These are phyloP conservation scores for Pseudogymnoascus sp. DNA, from an alignment of 2,329 filamentous ascomycete genomes.

Conservation along the genomic window DNA sequence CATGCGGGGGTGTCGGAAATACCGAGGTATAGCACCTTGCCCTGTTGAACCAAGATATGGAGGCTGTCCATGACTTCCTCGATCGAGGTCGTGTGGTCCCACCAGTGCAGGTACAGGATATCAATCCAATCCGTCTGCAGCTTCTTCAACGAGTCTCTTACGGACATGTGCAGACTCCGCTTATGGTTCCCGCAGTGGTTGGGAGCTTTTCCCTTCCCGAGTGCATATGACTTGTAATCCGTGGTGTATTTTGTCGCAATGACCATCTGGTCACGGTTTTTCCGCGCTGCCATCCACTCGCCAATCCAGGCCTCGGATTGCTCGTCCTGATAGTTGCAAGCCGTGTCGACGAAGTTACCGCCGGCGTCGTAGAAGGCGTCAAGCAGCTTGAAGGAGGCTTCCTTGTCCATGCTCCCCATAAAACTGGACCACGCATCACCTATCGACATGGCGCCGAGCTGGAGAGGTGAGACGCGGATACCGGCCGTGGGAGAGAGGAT, in stretches of 20 bases:
- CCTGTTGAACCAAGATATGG: slow-evolving; percentile 49
- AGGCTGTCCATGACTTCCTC: slow-evolving; percentile 62
- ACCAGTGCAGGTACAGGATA: slow-evolving; percentile 34
- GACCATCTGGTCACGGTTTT: slow-evolving; percentile 63
- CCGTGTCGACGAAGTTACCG: slow-evolving; percentile 63
- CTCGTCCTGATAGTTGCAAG: slow-evolving; percentile 50
- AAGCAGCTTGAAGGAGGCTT: slow-evolving; percentile 47
- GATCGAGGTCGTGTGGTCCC: slow-evolving; percentile 54
- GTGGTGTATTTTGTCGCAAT: slow-evolving; percentile 64
- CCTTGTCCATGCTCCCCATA: slow-evolving; percentile 48
- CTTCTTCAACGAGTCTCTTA: slow-evolving; percentile 49
- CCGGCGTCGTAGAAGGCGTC: slow-evolving; percentile 49
- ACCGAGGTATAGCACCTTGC: slow-evolving; percentile 62
- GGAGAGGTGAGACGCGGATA: slow-evolving; percentile 58
- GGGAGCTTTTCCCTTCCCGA: slow-evolving; percentile 39
- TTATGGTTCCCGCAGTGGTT: slow-evolving; percentile 53
- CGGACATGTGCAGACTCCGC: slow-evolving; percentile 51
- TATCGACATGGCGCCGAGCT: slow-evolving; percentile 59
- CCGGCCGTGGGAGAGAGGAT: slow-evolving; percentile 58
- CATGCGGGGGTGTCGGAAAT: slow-evolving; percentile 63
- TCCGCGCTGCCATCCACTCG: slow-evolving; percentile 59
- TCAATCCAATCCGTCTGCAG: slow-evolving; percentile 64
- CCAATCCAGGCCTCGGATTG: slow-evolving; percentile 60
- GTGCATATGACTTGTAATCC: slow-evolving; percentile 40
- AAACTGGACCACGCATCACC: slow-evolving; percentile 44